These are phyloP conservation scores for Eimeria maxima DNA, from an alignment of 169 alveolate genomes.

Conservation along the genomic window DNA sequence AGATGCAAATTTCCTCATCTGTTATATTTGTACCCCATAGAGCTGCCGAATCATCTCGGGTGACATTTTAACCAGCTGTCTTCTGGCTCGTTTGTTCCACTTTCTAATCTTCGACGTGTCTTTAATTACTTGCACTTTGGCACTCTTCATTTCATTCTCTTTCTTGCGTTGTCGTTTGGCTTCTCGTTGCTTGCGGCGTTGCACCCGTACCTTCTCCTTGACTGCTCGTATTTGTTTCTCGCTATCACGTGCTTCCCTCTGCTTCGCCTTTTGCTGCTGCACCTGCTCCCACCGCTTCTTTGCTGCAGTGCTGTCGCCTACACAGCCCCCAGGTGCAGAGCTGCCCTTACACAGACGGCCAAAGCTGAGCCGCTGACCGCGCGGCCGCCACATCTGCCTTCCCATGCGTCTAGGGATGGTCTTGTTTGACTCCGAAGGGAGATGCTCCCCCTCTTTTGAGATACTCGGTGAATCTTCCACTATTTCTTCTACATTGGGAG, in stretches of 20 bases:
- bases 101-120: slow-evolving; percentile 60
- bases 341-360: slow-evolving; percentile 71
- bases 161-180: slow-evolving; percentile 77
- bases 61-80: slow-evolving; percentile 82
- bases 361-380: slow-evolving; percentile 70
- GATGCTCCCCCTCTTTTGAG: neutral
- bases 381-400: slow-evolving; percentile 74
- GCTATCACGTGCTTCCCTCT: slow-evolving; percentile 20
- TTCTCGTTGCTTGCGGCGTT: slow-evolving; percentile 72
- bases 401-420: slow-evolving; percentile 60
- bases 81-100: slow-evolving; percentile 76
- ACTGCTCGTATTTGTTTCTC: slow-evolving; percentile 56
- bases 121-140: slow-evolving; percentile 72
- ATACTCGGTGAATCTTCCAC: neutral
- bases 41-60: slow-evolving; percentile 81
- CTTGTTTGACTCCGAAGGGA: neutral
- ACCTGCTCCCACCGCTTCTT: slow-evolving; percentile 66
- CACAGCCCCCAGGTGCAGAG: slow-evolving; percentile 53
- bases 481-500: neutral
- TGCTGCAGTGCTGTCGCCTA: slow-evolving; percentile 34
- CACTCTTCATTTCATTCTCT: slow-evolving; percentile 77
- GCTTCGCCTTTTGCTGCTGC: slow-evolving; percentile 42
- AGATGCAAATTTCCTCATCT: neutral
- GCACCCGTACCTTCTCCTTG: slow-evolving; percentile 27
- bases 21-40: slow-evolving; percentile 56